Evolutionary conservation across 78 protist species (phyloP).

Genomic region (Dictyostelium firmibasis): DNA sequence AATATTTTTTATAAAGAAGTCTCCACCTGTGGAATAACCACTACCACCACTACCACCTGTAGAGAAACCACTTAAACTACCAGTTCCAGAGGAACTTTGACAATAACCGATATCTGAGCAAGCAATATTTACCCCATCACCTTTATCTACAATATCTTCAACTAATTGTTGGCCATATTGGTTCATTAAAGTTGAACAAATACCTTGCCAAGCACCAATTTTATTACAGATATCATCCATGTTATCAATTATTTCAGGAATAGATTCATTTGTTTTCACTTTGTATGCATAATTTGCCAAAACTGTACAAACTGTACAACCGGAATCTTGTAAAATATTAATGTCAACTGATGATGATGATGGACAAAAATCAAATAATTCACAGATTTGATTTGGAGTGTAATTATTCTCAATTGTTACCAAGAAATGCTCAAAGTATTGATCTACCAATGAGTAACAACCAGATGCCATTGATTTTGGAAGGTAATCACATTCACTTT

Average conservation of each 20-base stretch:
- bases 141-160: neutral
- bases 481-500: neutral
- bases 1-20: neutral
- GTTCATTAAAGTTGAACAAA: neutral
- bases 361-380: neutral
- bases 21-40: neutral
- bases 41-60: neutral
- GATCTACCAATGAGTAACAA: neutral
- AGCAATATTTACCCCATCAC: neutral
- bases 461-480: neutral
- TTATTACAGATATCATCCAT: neutral
- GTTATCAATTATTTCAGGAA: neutral
- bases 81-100: neutral
- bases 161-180: neutral
- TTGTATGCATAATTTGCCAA: neutral
- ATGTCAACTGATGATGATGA: neutral
- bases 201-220: neutral
- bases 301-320: neutral
- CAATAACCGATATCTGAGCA: neutral
- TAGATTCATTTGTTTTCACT: neutral
- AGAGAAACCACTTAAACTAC: neutral
- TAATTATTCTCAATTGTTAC: neutral
- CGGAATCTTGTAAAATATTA: neutral
- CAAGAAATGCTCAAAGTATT: neutral
- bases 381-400: neutral